Evolutionary conservation across 2,329 filamentous ascomycete species (phyloP).

Genomic region (Stemphylium lycopersici): DNA sequence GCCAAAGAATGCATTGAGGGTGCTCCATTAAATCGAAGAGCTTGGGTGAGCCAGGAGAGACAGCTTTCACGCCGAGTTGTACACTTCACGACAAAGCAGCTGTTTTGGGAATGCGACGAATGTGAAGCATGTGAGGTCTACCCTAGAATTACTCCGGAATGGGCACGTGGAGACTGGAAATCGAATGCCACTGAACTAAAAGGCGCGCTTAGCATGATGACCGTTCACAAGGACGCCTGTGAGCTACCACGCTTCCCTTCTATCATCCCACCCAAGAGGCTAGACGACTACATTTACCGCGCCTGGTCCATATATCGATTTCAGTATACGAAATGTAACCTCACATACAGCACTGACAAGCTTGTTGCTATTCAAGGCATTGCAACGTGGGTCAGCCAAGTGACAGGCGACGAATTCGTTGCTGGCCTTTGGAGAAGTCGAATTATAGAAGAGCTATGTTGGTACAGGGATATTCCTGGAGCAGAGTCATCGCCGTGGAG

Average conservation of each 20-base stretch:
- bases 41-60: background rate
- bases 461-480: background rate
- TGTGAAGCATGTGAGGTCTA: background rate
- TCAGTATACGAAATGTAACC: background rate
- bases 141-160: background rate
- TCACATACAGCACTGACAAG: background rate
- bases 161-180: background rate
- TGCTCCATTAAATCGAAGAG: background rate
- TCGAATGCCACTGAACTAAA: no score
- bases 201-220: background rate
- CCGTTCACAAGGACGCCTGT: background rate
- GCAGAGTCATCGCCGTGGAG: background rate
- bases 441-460: background rate
- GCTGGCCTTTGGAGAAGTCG: background rate
- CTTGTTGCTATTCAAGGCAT: background rate
- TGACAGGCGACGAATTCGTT: background rate
- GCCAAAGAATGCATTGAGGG: background rate
- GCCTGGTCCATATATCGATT: background rate
- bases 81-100: background rate
- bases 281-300: no score
- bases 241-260: no score
- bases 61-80: background rate
- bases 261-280: no score
- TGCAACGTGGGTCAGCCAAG: background rate
- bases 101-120: background rate